Evolutionary conservation across 1,284 basidiomycete genomes (phyloP), one percentile per base, ranked within the genome.

Genomic region (Acaromyces ingoldii): DNA sequence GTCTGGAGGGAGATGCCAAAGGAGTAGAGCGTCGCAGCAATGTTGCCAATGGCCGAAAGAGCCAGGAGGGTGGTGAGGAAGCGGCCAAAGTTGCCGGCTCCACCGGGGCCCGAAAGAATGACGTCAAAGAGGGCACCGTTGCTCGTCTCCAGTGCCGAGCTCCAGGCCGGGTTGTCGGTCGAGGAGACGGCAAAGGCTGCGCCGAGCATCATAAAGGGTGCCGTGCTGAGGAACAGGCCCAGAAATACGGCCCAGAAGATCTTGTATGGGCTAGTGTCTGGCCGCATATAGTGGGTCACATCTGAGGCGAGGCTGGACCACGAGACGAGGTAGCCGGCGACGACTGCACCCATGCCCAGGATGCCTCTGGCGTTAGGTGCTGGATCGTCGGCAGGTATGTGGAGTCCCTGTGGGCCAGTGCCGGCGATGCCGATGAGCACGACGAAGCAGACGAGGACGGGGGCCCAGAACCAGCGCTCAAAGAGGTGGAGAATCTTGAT

Each of bases 11-110:
- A 58, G 3, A 73, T 33, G 0, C 70, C 68, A 28, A 73, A 61
- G 29, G 62, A 66, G 57, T 73, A 74, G 55, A 89, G 81, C 10
- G 85, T 88, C 4, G 85, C 83, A 4, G 88, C 86, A 52, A 90
- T 87, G 77, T 93, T 95, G 2, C 84, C 88, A 36, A 83, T 81
- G 57, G 81, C 80, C 9, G 80, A 88, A 25, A 92, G 78, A 46
- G 85, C 85, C 51, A 91, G 79, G 10, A 91, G 55, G n/a, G 92
- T 87, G 11, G 87, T 88, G 51, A 93, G 79, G 78, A 95, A 89
- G 21, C 47, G 19, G 2, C 89, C 88, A 70, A 91, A 91, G 13
- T 79, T 79, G 33, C 84, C 76, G 77, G 80, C 80, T 11, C 42
- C 42, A 2, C 42, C 42, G 1, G 54, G 59, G 1, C 86, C 85